A percentile compares a stretch with the other conserved stretches of the same genome.
These are phyloP conservation scores for Mycena chlorophos DNA, from an alignment of 768 basidiomycete genomes.

Conservation along the genomic window DNA sequence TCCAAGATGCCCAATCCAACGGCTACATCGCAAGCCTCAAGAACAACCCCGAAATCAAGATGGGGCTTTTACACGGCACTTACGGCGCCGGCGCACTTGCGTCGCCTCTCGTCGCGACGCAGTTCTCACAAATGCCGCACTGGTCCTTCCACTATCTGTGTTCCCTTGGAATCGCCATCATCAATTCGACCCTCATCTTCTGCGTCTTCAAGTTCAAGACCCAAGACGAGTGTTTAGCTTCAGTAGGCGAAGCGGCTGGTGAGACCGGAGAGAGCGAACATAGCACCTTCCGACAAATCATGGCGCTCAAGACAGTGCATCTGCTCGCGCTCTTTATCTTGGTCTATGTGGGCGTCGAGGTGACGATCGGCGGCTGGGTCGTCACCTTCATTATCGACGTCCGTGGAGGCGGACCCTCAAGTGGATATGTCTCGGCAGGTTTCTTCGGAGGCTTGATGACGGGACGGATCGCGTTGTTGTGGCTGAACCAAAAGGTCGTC, in stretches of 20 bases:
- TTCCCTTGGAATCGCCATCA: slow-evolving; percentile 64
- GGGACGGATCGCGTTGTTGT: slow-evolving; percentile 56
- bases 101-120: slow-evolving; percentile 77
- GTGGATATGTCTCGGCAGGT: slow-evolving; percentile 59
- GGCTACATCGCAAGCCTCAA: slow-evolving; percentile 64
- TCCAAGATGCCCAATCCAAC: slow-evolving; percentile 71
- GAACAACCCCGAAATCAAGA: slow-evolving; percentile 58
- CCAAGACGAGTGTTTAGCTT: slow-evolving; percentile 62
- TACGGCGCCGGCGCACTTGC: slow-evolving; percentile 70
- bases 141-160: slow-evolving; percentile 83
- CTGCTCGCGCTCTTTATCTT: slow-evolving; percentile 63
- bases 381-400: slow-evolving; percentile 56
- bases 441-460: slow-evolving; percentile 58
- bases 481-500: slow-evolving; percentile 53
- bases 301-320: slow-evolving; percentile 55
- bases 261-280: slow-evolving; percentile 39
- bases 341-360: slow-evolving; percentile 71
- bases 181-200: slow-evolving; percentile 53
- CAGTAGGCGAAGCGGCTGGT: slow-evolving; percentile 50
- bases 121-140: slow-evolving; percentile 61
- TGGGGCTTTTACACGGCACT: slow-evolving; percentile 67
- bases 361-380: slow-evolving; percentile 67
- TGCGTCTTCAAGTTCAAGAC: slow-evolving; percentile 65
- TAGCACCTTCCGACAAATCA: slow-evolving; percentile 50
- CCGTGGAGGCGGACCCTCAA: slow-evolving; percentile 46